A percentile compares a stretch with the other conserved stretches of the same genome.
Conservation (phyloP, 768 basidiomycete genomes). For the Paxillus rubicundulus region DNA sequence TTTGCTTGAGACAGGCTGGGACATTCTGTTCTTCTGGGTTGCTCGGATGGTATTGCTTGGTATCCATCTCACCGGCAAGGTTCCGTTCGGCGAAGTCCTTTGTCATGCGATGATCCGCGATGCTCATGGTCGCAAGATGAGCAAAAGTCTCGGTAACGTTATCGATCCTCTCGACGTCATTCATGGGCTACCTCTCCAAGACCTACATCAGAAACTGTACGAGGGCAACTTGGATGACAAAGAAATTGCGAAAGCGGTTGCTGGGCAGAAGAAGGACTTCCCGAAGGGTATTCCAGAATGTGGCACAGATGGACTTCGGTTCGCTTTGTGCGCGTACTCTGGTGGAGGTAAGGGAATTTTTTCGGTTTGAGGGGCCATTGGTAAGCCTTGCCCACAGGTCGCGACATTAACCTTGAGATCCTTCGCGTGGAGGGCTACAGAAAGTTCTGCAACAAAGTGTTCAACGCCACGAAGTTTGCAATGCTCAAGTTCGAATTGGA, state of each 20-base stretch:
- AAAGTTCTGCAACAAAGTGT: constrained; percentile 99
- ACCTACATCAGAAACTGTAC: constrained; percentile 78
- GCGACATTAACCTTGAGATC: constrained; percentile 97
- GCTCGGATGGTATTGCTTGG: constrained; percentile 97
- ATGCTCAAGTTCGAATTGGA: constrained; percentile 90
- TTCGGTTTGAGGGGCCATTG: background rate
- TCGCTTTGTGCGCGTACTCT: constrained; percentile 93
- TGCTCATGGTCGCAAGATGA: constrained; percentile 98
- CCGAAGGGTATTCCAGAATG: constrained; percentile 99
- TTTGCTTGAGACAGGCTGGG: constrained; percentile 98
- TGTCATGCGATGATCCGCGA: constrained; percentile 99
- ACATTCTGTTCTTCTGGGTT: constrained; percentile 99
- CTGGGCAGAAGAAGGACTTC: constrained; percentile 98
- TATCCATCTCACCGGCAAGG: constrained; percentile 77
- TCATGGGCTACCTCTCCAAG: constrained; percentile 74
- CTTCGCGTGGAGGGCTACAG: constrained; percentile 95
- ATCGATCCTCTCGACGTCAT: constrained; percentile 97
- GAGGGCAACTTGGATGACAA: constrained; percentile 93
- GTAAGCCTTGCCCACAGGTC: constrained; percentile 48
- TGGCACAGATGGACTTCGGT: constrained; percentile 93
- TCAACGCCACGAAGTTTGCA: constrained; percentile 99
- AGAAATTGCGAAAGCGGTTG: constrained; percentile 86
- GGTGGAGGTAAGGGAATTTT: constrained; percentile 60
- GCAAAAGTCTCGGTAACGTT: constrained; percentile 96
- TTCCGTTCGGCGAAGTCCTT: constrained; percentile 94